Evolutionary conservation across 2,329 filamentous ascomycete species (phyloP).

Genomic region (Epichloe sylvatica): DNA sequence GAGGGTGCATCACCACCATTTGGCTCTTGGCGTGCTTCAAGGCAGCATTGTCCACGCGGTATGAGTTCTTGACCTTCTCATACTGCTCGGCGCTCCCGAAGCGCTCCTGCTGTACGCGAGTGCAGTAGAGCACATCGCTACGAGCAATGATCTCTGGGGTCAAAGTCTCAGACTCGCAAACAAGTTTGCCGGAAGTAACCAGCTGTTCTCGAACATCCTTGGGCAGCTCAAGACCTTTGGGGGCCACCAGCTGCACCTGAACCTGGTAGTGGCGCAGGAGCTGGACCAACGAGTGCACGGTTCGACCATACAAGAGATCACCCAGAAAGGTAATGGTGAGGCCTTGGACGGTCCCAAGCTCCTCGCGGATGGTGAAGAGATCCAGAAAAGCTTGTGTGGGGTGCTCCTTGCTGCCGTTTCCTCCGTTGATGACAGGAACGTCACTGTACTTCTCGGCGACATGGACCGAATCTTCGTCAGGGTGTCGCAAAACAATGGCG

Average conservation of each 20-base stretch:
- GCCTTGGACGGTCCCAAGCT: constrained; percentile 87
- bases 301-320: constrained; percentile 83
- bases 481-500: constrained; percentile 90
- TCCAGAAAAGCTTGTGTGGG: constrained; percentile 96
- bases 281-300: constrained; percentile 90
- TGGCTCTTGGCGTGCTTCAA: constrained; percentile 82
- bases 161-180: constrained; percentile 60
- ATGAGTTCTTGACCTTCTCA: constrained; percentile 74
- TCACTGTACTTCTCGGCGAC: constrained; percentile 75
- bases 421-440: constrained; percentile 91
- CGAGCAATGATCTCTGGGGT: constrained; percentile 75
- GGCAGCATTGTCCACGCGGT: constrained; percentile 80
- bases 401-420: constrained; percentile 91
- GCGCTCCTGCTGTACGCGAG: constrained; percentile 88
- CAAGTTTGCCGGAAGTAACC: constrained; percentile 58
- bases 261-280: constrained; percentile 93
- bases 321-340: constrained; percentile 93
- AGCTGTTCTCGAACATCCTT: constrained; percentile 59
- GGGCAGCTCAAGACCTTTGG: constrained; percentile 65
- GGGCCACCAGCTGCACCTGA: constrained; percentile 79
- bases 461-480: constrained; percentile 65
- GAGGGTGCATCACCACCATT: constrained; percentile 90
- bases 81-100: constrained; percentile 73
- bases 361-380: constrained; percentile 95
- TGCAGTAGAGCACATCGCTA: constrained; percentile 93